A percentile compares a stretch with the other conserved stretches of the same genome.
Evolutionary conservation across 352 stramenopile species (phyloP).

Genomic region (Phytophthora foliorum): DNA sequence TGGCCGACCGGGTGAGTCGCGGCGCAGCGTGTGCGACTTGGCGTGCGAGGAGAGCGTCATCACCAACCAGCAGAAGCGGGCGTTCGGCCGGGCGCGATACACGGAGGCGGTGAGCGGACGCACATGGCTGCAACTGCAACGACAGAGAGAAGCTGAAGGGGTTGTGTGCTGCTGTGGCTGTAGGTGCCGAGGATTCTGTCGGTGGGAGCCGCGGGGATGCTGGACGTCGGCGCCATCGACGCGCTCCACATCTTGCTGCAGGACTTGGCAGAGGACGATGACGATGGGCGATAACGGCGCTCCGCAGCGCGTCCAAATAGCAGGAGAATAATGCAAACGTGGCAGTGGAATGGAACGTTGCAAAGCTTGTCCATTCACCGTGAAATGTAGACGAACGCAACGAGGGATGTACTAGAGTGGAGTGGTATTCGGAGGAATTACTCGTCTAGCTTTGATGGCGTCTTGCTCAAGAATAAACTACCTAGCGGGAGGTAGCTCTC

Average conservation of each 20-base stretch:
- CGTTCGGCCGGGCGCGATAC: slow-evolving; percentile 56
- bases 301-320: slow-evolving; percentile 44
- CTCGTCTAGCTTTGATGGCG: slow-evolving; percentile 33
- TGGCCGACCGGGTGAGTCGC: slow-evolving; percentile 14
- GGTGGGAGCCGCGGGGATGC: slow-evolving; percentile 38
- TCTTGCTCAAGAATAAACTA: slow-evolving; percentile 74
- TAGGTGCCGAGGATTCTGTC: slow-evolving; percentile 61
- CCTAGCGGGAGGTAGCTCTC: slow-evolving; percentile 40
- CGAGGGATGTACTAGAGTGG: slow-evolving; percentile 9
- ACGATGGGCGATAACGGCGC: slow-evolving; percentile 78
- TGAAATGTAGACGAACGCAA: slow-evolving; percentile 7
- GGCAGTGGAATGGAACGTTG: slow-evolving; percentile 5
- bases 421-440: slow-evolving; percentile 40
- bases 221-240: slow-evolving; percentile 54
- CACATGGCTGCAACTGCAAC: not conserved
- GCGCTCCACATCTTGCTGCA: slow-evolving; percentile 48
- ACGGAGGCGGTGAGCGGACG: slow-evolving; percentile 42
- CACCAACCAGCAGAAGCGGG: slow-evolving; percentile 51
- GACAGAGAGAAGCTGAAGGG: not conserved
- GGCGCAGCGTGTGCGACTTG: slow-evolving; percentile 30
- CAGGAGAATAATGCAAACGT: slow-evolving; percentile 8
- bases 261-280: slow-evolving; percentile 63
- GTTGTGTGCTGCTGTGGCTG: slow-evolving; percentile 6
- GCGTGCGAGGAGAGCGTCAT: slow-evolving; percentile 58
- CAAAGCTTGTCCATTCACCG: not conserved